phyloP scores from a whole-genome alignment of 345 rosid genomes.

The Hirschfeldia incana region DNA sequence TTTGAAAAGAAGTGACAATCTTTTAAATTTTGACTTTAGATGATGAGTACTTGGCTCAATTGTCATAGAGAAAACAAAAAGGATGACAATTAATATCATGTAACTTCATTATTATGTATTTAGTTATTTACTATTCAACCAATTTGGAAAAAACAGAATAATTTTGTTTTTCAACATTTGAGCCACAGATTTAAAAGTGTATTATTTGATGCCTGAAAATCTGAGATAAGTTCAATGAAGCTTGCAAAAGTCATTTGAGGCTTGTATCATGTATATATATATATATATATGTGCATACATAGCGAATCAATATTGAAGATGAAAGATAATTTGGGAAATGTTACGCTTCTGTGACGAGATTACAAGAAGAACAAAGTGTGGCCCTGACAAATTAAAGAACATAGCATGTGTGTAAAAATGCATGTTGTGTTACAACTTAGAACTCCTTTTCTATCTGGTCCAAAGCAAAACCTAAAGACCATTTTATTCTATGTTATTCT shows the following conservation, averaged over 20 bases:
- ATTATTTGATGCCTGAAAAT: not conserved
- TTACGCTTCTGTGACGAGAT: slow-evolving; percentile 27
- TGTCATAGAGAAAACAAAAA: slow-evolving; percentile 12
- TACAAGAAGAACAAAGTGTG: slow-evolving; percentile 13
- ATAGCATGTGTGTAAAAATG: slow-evolving; percentile 28
- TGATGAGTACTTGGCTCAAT: slow-evolving; percentile 32
- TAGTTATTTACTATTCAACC: slow-evolving; percentile 13
- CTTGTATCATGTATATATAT: not conserved
- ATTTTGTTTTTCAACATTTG: not conserved
- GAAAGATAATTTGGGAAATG: slow-evolving; percentile 26
- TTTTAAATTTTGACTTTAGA: slow-evolving; percentile 33
- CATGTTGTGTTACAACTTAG: not conserved
- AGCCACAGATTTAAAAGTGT: not conserved
- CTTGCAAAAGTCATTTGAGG: slow-evolving; percentile 2
- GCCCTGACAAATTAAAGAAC: slow-evolving; percentile 25
- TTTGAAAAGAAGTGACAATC: slow-evolving; percentile 23
- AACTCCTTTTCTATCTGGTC: slow-evolving; percentile 19
- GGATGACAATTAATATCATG: not conserved
- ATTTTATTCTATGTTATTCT: slow-evolving; percentile 16
- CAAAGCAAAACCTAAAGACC: slow-evolving; percentile 30
- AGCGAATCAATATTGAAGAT: not conserved
- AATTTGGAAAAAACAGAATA: slow-evolving; percentile 1
- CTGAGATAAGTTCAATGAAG: not conserved
- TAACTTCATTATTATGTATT: slow-evolving; percentile 24
- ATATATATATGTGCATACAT: not conserved